Evolutionary conservation across 441 rosid species (phyloP).

Genomic region (Gossypium gossypioides): DNA sequence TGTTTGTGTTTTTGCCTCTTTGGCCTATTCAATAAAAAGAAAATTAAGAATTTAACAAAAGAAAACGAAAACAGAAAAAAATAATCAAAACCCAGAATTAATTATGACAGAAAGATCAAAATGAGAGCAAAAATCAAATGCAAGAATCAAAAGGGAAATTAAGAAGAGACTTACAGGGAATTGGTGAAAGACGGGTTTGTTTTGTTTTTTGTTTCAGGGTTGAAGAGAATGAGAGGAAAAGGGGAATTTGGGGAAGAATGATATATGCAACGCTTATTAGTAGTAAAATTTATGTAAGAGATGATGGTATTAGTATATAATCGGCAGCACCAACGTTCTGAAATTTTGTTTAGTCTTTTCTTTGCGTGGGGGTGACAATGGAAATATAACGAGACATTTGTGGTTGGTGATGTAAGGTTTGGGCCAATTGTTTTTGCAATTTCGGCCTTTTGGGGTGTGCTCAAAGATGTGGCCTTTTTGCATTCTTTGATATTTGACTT

Average conservation of each 20-base stretch:
- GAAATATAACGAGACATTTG: neutral
- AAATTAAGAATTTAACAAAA: neutral
- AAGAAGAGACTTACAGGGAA: slow-evolving; percentile 2
- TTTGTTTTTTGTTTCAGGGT: neutral
- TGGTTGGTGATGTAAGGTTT: neutral
- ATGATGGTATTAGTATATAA: no score
- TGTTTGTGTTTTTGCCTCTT: neutral
- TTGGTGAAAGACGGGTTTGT: neutral
- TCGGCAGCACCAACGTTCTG: neutral
- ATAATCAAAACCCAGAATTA: neutral
- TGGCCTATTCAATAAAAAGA: neutral
- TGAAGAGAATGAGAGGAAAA: neutral
- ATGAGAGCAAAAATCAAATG: neutral
- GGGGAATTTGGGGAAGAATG: neutral
- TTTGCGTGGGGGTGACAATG: neutral
- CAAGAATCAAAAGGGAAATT: neutral
- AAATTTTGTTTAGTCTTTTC: neutral
- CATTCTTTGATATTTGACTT: neutral
- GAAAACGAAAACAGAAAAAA: neutral
- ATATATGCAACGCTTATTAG: neutral
- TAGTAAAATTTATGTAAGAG: neutral
- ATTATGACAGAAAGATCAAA: neutral
- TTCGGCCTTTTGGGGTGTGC: neutral
- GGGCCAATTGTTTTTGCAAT: neutral
- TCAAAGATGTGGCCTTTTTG: neutral